Evolutionary conservation across 1,139 yeast species (phyloP), one percentile per base, ranked within the genome.

Genomic region (Yamadazyma membranifaciens): DNA sequence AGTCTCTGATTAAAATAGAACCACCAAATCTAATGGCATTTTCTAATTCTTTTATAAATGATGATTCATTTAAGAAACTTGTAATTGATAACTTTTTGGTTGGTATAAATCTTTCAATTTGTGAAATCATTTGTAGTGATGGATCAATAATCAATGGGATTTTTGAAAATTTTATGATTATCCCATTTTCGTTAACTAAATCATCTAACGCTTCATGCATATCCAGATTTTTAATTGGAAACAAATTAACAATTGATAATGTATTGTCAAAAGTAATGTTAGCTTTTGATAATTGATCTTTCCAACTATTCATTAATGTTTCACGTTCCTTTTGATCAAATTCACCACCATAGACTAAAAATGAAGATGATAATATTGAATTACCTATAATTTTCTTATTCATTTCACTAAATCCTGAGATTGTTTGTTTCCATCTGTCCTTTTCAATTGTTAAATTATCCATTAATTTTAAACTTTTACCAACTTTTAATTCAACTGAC

Each of bases 11-110:
- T 10, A 91, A 56, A 9, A 91, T 65, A 0, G 76, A 56, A 4
- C 88, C 89, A 7, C 98, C 98, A 67, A 91, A 91, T 45, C 94
- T 68, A 22, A 91, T 59, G 0, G 95, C 83, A 54, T 88, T 85
- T 55, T 88, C 96, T 20, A 91, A 60, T 40, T 80, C 86, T 51
- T 80, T 83, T 4, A 76, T 57, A 56, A 83, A 86, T 0, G 83
- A 77, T 0, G 83, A 77, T n/a, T 75, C 77, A 51, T 85, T 87
- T 39, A 84, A 59, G 54, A 89, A 91, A 49, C 94, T 86, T 0
- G 96, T 78, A 0, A 79, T 57, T 0, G 73, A 65, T 2, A 83
- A 56, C 38, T 71, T 73, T 31, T 67, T 65, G 1, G 66, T 65
- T 1, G 54, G 46, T 29, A 56, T 48, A 28, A 60, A 56, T 14